Evolutionary conservation across 2,329 filamentous ascomycete genomes (phyloP), one percentile per base, ranked within the genome.

Genomic region (Clarireedia sp.): DNA sequence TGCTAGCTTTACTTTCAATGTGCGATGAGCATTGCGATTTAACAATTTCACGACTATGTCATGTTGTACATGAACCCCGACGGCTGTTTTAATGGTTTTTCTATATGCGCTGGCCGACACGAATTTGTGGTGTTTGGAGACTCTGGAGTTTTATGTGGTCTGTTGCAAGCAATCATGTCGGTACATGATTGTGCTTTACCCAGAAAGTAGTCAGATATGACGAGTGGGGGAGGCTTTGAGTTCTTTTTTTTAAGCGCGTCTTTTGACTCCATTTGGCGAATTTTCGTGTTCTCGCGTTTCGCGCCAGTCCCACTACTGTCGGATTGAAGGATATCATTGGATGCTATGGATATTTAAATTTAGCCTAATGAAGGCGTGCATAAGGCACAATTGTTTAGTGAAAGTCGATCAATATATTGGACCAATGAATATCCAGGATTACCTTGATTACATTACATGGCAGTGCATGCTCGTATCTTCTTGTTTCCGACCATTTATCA

Each of bases 31-130:
- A 38, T 55, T 38, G 14, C 26, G 19, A 24, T 44, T 50, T 19
- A 85, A 78, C 2, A 83, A 78, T 0, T 83, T 87, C 9, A 82
- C 83, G 3, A 90, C 72, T 62, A 87, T 86, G 24, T 57, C 54
- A 54, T 46, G 53, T 47, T 57, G 51, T 57, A 57, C 47, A 57
- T 54, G 55, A 54, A 57, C 48, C 38, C 55, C 55, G 17, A 57
- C 44, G 48, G 45, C 55, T 46, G 55, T 52, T 51, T 57, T 44
- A 49, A 54, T 57, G 51, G 10, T 40, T 48, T 46, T 45, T 50
- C 37, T 54, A 38, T 48, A 50, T 19, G 45, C 19, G 38, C 21
- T 49, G 43, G 38, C 38, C 38, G 48, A 48, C 46, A 54, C 4
- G n/a, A 50, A 44, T 12, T 26, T 48, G 40, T 37, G 52, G 52